Conservation (phyloP, 2,329 filamentous ascomycete species). For the Beauveria pseudobassiana region DNA sequence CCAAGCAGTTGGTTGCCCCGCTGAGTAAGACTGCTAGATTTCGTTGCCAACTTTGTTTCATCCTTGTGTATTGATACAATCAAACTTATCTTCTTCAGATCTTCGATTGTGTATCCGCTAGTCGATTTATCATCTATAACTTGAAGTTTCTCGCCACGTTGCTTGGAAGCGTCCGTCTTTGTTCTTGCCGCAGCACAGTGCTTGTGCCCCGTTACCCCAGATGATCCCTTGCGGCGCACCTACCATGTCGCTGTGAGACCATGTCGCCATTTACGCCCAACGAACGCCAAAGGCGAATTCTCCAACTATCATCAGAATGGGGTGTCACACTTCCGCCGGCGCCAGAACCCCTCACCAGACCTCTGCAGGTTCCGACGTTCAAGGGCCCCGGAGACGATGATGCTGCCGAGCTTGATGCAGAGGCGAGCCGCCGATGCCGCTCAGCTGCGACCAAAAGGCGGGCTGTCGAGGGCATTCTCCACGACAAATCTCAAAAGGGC, state of each 20-base stretch:
- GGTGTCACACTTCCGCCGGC: constrained; percentile 35
- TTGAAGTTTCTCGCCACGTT: not conserved
- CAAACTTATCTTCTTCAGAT: not conserved
- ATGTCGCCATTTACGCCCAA: constrained; percentile 18
- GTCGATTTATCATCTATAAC: not conserved
- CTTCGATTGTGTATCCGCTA: not conserved
- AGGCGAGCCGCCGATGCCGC: constrained; percentile 31
- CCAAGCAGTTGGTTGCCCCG: not conserved
- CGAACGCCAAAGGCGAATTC: constrained; percentile 39
- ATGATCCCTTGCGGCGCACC: not conserved
- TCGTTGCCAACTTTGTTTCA: not conserved
- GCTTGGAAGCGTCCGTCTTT: not conserved
- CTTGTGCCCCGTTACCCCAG: not conserved
- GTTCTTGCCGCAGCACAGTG: not conserved
- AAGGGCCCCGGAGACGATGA: constrained; percentile 42
- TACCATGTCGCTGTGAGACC: constrained; percentile 1
- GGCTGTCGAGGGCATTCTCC: constrained; percentile 32
- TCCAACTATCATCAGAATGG: constrained; percentile 44
- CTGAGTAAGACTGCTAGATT: constrained; percentile 9
- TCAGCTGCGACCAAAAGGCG: constrained; percentile 30
- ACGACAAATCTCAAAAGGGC: constrained; percentile 34
- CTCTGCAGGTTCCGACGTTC: constrained; percentile 34
- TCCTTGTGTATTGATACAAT: constrained; percentile 1
- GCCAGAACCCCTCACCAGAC: constrained; percentile 33
- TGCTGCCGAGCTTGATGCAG: constrained; percentile 47